phyloP scores from a whole-genome alignment of 805 yeast genomes.

The Saccharomycopsis fermentans region DNA sequence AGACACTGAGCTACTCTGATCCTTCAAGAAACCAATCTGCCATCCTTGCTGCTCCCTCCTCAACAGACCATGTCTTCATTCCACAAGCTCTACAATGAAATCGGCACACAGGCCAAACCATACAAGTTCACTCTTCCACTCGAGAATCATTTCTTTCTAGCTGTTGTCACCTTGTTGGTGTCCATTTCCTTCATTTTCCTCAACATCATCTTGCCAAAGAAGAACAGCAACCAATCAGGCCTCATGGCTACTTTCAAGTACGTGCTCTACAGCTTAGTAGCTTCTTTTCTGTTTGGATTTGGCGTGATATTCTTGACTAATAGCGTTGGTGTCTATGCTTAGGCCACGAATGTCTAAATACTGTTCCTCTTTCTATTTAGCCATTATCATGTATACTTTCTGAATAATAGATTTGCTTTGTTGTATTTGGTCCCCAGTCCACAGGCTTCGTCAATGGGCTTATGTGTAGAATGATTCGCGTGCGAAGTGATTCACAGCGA shows the following conservation, averaged over 20 bases:
- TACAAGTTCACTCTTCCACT: conserved; percentile 9
- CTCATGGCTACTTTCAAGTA: not conserved
- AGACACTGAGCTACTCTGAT: not conserved
- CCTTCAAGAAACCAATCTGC: not conserved
- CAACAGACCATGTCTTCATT: conserved; percentile 1
- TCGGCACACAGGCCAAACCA: not conserved
- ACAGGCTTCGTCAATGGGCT: too few species aligned
- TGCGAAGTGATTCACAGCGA: too few species aligned
- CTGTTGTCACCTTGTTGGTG: not conserved
- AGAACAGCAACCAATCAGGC: not conserved
- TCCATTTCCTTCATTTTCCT: conserved; percentile 9
- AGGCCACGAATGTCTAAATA: not conserved
- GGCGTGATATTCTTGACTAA: conserved; percentile 15
- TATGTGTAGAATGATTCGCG: too few species aligned
- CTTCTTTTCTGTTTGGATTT: conserved; percentile 13
- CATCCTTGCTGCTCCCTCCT: too few species aligned
- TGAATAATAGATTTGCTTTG: not conserved
- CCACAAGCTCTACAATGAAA: not conserved
- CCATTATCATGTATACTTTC: not conserved
- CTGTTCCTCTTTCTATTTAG: not conserved
- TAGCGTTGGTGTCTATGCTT: conserved; percentile 16
- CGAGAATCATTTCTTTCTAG: conserved; percentile 9
- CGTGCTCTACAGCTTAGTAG: conserved; percentile 10
- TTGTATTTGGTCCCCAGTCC: too few species aligned
- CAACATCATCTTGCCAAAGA: conserved; percentile 8